Evolutionary conservation across 225 moss, liverwort and hornwort genomes (phyloP), one percentile per base, ranked within the genome.

Genomic region (Antitrichia curtipendula): DNA sequence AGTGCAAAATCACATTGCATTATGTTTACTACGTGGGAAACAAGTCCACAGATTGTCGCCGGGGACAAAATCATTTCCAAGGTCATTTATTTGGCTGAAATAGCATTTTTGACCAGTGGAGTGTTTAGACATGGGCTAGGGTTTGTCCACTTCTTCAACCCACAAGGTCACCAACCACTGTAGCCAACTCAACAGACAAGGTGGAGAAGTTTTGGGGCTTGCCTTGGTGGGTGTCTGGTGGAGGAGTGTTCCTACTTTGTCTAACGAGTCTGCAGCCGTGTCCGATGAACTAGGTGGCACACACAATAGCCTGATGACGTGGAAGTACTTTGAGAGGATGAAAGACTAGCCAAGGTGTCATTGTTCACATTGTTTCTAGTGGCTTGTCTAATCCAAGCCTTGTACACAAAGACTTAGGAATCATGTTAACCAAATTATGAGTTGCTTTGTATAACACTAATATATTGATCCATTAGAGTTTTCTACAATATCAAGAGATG

Each of bases 201-300:
- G 10, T 71, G 28, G 6, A 43, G 2, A 71, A 71, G 24, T 28
- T 72, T 16, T 3, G 3, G 28, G 28, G 17, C 17, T 45, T 72
- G 4, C 3, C 16, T 72, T 0, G 1, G 2, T 0, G 3, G 16
- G 1, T 25, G 16, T 71, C 0, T 6, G 0, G 1, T 45, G 3
- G 28, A 29, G 0, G 9, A 71, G 0, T 0, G 0, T 16, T 43
- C 27, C 0, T 71, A 0, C 3, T 43, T 71, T 71, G 27, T 43
- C 1, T 3, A 43, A 1, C 0, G 16, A 0, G 5, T 71, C 0
- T 71, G 1, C 43, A 43, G 27, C 1, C 5, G 0, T 9, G 23
- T 24, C 0, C 1, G 1, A 70, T 28, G 28, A 72, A 45, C 0
- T 28, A 0, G 2, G 17, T 3, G 16, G 3, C 16, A 45, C 9